Conservation (phyloP, 208 protist species). For the Trypanosoma lewisi region DNA sequence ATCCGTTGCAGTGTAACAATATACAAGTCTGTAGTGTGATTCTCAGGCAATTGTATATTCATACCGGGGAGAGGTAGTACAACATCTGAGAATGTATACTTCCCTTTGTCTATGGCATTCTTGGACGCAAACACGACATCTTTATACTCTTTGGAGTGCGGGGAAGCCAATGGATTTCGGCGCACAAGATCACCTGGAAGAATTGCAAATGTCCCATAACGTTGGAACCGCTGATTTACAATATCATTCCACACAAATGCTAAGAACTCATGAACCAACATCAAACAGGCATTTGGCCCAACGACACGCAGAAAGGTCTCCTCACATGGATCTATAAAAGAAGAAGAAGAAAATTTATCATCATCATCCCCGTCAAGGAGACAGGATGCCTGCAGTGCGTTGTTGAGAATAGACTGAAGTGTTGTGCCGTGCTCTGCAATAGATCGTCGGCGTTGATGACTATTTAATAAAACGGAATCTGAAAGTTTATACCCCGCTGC, state of each 20-base stretch:
- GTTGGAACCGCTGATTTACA: conserved; percentile 81
- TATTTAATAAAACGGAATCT: conserved; percentile 34
- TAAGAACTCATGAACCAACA: conserved; percentile 84
- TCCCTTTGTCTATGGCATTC: conserved; percentile 54
- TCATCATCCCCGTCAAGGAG: conserved; percentile 41
- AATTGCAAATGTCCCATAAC: conserved; percentile 81
- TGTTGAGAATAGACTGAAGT: conserved; percentile 75
- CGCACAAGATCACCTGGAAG: conserved; percentile 83
- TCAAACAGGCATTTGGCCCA: conserved; percentile 62
- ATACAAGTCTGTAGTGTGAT: conserved; percentile 86
- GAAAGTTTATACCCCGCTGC: conserved; percentile 43
- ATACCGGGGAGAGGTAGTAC: conserved; percentile 79
- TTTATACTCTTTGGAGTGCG: conserved; percentile 22
- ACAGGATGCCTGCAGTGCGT: conserved; percentile 67
- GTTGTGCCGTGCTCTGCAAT: conserved; percentile 66
- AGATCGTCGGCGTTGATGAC: conserved; percentile 36
- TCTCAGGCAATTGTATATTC: conserved; percentile 68
- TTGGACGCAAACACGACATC: conserved; percentile 32
- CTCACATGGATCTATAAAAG: conserved; percentile 57
- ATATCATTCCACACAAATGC: conserved; percentile 89
- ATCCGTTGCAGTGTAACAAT: conserved; percentile 75
- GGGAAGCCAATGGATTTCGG: conserved; percentile 22
- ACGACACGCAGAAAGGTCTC: conserved; percentile 82
- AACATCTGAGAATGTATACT: conserved; percentile 64
- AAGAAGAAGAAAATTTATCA: too few species aligned